Evolutionary conservation across 2,329 filamentous ascomycete genomes (phyloP), one percentile per base, ranked within the genome.

Genomic region (Juglanconis sp.): DNA sequence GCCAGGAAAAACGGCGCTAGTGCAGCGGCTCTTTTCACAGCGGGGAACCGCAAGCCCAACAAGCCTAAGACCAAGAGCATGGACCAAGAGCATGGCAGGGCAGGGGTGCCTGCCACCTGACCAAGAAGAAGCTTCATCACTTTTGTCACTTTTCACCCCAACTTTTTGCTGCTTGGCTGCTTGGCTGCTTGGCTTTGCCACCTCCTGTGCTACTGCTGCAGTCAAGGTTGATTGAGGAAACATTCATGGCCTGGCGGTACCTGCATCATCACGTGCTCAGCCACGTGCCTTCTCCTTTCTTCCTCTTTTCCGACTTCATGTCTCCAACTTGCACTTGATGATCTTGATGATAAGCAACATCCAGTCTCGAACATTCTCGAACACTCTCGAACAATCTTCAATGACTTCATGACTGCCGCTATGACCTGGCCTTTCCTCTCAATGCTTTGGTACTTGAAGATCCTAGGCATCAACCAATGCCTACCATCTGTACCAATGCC

Each of bases 241-340:
- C 24, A 24, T 24, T 24, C 24, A 24, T 24, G 24, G 8, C 8
- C 36, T 13, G 3, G 36, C 36, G 13, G 52, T 46, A 54, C 52
- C 52, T 54, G 52, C 52, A 54, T 32, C 38, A 54, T 54, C 52
- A 54, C 52, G 52, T 54, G 52, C 38, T 17, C 8, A 24, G 7
- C 17, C 52, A 54, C 52, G 31, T 54, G 52, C 51, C 7, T 32
- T 6, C 24, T 44, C 24, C 36, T 44, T n/a, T 24, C 30, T 32
- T 13, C n/a, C 3, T 15, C 15, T n/a, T 42, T 24, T 24, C 24
- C 24, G 24, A 13, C 36, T 40, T 40, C 36, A 9, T 8, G 36
- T 13, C 13, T 2, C 36, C 36, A 13, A 40, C 36, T 40, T 40
- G 36, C 36, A 3, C 36, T 9, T 40, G 8, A 8, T 40, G 8